Evolutionary conservation across 352 stramenopile species (phyloP).

Genomic region (Phytophthora fragariae): DNA sequence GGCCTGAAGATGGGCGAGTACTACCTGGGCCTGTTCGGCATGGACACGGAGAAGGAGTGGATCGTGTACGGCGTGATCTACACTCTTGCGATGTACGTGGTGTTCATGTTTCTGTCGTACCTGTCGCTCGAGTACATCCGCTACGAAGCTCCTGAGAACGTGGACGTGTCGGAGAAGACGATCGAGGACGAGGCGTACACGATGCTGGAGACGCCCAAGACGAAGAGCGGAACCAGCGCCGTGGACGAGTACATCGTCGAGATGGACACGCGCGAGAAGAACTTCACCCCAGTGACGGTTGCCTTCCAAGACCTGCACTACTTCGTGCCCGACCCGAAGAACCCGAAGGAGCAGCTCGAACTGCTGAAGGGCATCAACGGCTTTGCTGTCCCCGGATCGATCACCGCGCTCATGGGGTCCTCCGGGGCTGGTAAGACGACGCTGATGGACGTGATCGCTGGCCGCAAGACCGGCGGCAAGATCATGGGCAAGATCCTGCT

Average conservation of each 20-base stretch:
- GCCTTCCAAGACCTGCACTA: slow-evolving; percentile 29
- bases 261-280: slow-evolving; percentile 15
- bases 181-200: slow-evolving; percentile 26
- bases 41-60: slow-evolving; percentile 53
- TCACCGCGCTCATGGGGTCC: neutral
- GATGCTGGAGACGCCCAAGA: slow-evolving; percentile 29
- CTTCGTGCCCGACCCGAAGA: slow-evolving; percentile 11
- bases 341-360: slow-evolving; percentile 9
- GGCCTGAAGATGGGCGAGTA: slow-evolving; percentile 42
- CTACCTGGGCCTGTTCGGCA: slow-evolving; percentile 47
- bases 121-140: slow-evolving; percentile 38
- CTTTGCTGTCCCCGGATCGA: neutral
- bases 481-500: slow-evolving; percentile 11
- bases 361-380: slow-evolving; percentile 13
- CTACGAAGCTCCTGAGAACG: slow-evolving; percentile 34
- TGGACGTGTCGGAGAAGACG: slow-evolving; percentile 34
- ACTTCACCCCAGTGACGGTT: slow-evolving; percentile 26
- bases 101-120: slow-evolving; percentile 43
- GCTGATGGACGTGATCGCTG: neutral
- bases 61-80: slow-evolving; percentile 49
- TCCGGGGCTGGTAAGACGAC: neutral
- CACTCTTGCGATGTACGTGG: slow-evolving; percentile 42
- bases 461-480: neutral
- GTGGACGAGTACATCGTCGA: slow-evolving; percentile 8
- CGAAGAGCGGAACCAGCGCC: neutral